Percentiles rank a stretch among this genome's conserved stretches.
Evolutionary conservation across 148 eudicot genomes (phyloP).

Genomic region (Selenicereus undatus): DNA sequence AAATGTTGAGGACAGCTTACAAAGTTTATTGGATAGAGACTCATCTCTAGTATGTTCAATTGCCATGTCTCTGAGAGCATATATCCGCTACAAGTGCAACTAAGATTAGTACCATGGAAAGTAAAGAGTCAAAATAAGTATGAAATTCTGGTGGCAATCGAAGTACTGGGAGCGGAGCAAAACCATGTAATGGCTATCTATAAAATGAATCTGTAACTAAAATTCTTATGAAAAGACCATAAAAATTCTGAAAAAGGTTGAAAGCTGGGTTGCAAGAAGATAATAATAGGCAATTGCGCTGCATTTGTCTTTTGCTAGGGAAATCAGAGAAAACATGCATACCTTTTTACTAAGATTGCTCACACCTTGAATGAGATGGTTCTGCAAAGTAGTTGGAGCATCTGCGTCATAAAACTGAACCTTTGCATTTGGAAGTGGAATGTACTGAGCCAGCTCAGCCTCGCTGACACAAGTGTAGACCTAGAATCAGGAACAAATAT

Average conservation of each 20-base stretch:
- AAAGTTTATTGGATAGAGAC: constrained; percentile 41
- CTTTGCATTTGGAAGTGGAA: constrained; percentile 55
- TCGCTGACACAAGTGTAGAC: constrained; percentile 73
- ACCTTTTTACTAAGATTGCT: constrained; percentile 45
- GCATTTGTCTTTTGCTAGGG: not conserved
- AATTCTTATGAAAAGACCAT: not conserved
- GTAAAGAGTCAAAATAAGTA: not conserved
- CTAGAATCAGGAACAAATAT: constrained; percentile 36
- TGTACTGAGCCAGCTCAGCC: constrained; percentile 46
- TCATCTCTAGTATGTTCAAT: constrained; percentile 28
- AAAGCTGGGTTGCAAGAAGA: not conserved
- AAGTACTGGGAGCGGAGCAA: not conserved
- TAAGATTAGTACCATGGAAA: constrained; percentile 12
- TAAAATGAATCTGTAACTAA: not conserved
- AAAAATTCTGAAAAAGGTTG: not conserved
- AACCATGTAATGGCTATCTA: not conserved
- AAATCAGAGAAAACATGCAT: not conserved
- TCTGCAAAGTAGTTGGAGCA: constrained; percentile 25
- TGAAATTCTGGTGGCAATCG: not conserved
- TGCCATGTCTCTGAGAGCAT: constrained; percentile 22
- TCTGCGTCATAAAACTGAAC: constrained; percentile 44
- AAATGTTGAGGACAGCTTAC: constrained; percentile 37
- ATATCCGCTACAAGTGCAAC: constrained; percentile 41
- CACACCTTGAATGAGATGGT: constrained; percentile 28
- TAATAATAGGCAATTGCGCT: not conserved